Base-by-base conservation (phyloP, 208 protist species). In the Trypanosoma theileri region DNA sequence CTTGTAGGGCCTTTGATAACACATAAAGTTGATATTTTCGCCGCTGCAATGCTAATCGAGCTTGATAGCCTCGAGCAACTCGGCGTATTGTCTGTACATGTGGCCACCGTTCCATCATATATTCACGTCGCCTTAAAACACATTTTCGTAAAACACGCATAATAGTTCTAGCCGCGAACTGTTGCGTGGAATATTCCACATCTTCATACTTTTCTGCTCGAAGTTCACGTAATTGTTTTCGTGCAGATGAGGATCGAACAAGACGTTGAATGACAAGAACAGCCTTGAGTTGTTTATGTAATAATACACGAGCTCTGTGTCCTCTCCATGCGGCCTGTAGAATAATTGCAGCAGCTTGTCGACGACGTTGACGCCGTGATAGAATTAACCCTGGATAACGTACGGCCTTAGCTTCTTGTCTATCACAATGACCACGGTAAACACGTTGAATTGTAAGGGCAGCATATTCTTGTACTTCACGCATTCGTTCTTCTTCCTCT, bases 251-350 rank as follows among this genome's bases (percentile, higher is more conserved):
- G 17, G 64, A 72, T n/a, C 85, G 71, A 40, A 82, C 59, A 50
- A 81, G 58, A 0, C 81, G 75, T 58, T 90, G 84, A 64, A 90
- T 64, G 1, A 67, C 62, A 56, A 68, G 53, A 53, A 70, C 73
- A 24, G 82, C 73, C 9, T 14, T 13, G 7, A 46, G 7, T 48
- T 75, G 54, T 35, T 59, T 52, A 19, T 45, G 21, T 28, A 79
- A 51, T 35, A 46, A 45, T n/a, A 42, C 46, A 6, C 79, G 80
- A 10, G 72, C 71, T 6, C n/a, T 50, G 11, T 54, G 35, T 8
- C 77, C 78, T 22, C 82, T 75, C 53, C 67, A 84, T 12, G 54
- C 54, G 4, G 62, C 46, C 59, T 92, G 86, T 22, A 92, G 51
- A 16, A 52, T 31, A 53, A 69, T 67, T 19, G 62, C 82, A 0